Conservation (phyloP, 352 stramenopile genomes). For the Phytophthora palmivora region DNA sequence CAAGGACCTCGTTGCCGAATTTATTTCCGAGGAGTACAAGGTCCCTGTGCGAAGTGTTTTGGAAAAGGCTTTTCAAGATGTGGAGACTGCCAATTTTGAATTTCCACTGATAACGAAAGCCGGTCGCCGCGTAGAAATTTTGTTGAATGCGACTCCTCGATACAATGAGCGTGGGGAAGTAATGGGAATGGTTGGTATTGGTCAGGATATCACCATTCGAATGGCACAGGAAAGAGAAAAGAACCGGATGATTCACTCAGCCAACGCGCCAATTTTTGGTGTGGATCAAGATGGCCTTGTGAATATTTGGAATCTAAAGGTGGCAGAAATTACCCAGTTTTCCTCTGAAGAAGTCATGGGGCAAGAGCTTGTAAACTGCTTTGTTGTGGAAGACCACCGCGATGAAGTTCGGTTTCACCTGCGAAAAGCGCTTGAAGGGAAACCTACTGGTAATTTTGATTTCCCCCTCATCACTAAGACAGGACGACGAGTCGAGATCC, state of each 20-base stretch:
- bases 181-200: conserved; percentile 31
- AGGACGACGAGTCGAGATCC: no score
- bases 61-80: conserved; percentile 21
- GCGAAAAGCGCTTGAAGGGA: conserved; percentile 37
- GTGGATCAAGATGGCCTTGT: conserved; percentile 65
- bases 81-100: conserved; percentile 26
- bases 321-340: conserved; percentile 75
- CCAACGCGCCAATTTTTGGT: conserved; percentile 83
- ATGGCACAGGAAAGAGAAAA: conserved; percentile 73
- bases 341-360: conserved; percentile 89
- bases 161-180: conserved; percentile 31
- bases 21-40: conserved; percentile 24
- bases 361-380: conserved; percentile 64
- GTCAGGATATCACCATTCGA: conserved; percentile 41
- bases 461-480: no score
- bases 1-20: conserved; percentile 32
- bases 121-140: conserved; percentile 20
- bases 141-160: conserved; percentile 23
- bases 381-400: conserved; percentile 37
- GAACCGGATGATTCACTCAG: conserved; percentile 74
- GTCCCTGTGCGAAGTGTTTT: conserved; percentile 9
- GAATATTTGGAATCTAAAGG: conserved; percentile 85
- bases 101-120: conserved; percentile 27
- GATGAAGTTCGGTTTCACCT: conserved; percentile 21
- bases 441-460: no score